Conservation (phyloP, 331 rosid species). For the Ulmus americana region DNA sequence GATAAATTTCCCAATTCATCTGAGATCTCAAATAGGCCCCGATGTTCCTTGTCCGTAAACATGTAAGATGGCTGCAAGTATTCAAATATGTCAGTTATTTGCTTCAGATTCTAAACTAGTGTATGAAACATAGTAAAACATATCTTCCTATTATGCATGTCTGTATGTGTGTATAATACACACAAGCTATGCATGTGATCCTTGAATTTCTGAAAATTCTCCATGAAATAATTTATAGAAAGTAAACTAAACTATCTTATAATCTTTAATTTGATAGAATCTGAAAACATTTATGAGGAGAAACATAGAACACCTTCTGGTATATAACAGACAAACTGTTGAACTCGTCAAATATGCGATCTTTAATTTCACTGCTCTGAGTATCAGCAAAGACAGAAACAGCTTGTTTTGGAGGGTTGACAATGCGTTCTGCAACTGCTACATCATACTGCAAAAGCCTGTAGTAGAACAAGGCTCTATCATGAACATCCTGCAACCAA, state of each 20-base stretch:
- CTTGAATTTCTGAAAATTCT: neutral
- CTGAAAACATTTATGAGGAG: neutral
- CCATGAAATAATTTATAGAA: neutral
- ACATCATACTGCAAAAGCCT: conserved; percentile 79
- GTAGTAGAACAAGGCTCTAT: conserved; percentile 91
- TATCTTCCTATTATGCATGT: neutral
- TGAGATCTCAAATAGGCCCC: conserved; percentile 86
- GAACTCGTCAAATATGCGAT: conserved; percentile 92
- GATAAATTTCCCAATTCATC: conserved; percentile 83
- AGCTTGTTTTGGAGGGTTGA: conserved; percentile 97
- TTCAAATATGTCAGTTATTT: conserved; percentile 20
- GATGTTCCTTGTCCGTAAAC: conserved; percentile 93
- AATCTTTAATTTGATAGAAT: neutral
- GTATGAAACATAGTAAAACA: neutral
- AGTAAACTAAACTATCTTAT: neutral
- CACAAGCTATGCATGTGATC: neutral
- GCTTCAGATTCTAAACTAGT: conserved; percentile 3
- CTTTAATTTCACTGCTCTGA: conserved; percentile 95
- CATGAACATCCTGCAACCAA: conserved; percentile 90
- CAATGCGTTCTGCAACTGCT: conserved; percentile 79
- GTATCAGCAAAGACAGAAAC: conserved; percentile 97
- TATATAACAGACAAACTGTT: conserved; percentile 93
- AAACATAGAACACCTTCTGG: conserved; percentile 53
- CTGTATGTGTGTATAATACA: neutral
- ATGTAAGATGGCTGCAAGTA: conserved; percentile 94